A percentile compares a stretch with the other conserved stretches of the same genome.
Conservation (phyloP, 2,329 filamentous ascomycete species). For the Colletotrichum acutatum region DNA sequence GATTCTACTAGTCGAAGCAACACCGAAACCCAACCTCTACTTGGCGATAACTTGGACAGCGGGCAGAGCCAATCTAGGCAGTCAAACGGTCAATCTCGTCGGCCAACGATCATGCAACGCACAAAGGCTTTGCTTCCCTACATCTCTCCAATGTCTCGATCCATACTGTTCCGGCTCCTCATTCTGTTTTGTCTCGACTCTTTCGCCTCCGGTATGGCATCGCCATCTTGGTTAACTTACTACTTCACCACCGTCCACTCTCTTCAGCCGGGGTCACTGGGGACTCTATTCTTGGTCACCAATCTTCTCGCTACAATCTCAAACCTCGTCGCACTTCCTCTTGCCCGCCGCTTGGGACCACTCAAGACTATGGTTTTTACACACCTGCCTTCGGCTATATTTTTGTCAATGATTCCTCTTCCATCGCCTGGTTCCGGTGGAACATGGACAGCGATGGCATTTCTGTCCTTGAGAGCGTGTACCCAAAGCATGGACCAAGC, state of each 20-base stretch:
- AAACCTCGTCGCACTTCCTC: slow-evolving; percentile 63
- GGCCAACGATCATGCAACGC: slow-evolving; percentile 5
- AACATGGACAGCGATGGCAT: slow-evolving; percentile 64
- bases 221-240: slow-evolving; percentile 68
- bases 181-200: slow-evolving; percentile 34
- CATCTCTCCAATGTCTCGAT: slow-evolving; percentile 32
- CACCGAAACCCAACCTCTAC: background rate
- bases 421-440: slow-evolving; percentile 51
- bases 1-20: background rate
- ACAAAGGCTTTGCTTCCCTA: slow-evolving; percentile 25
- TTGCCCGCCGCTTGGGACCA: slow-evolving; percentile 68
- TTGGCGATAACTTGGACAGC: background rate
- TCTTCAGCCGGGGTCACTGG: slow-evolving; percentile 61
- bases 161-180: slow-evolving; percentile 31
- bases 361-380: slow-evolving; percentile 83
- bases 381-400: slow-evolving; percentile 75
- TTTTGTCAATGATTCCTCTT: slow-evolving; percentile 71
- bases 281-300: slow-evolving; percentile 65
- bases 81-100: slow-evolving; percentile 14
- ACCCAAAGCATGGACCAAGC: slow-evolving; percentile 77
- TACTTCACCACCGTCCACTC: slow-evolving; percentile 63
- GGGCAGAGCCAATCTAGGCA: background rate
- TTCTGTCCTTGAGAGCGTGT: slow-evolving; percentile 71
- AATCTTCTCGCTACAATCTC: slow-evolving; percentile 62
- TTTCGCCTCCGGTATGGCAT: slow-evolving; percentile 73